Evolutionary conservation across 805 yeast species (phyloP), one percentile per base, ranked within the genome.

Genomic region (Metschnikowia anglica): DNA sequence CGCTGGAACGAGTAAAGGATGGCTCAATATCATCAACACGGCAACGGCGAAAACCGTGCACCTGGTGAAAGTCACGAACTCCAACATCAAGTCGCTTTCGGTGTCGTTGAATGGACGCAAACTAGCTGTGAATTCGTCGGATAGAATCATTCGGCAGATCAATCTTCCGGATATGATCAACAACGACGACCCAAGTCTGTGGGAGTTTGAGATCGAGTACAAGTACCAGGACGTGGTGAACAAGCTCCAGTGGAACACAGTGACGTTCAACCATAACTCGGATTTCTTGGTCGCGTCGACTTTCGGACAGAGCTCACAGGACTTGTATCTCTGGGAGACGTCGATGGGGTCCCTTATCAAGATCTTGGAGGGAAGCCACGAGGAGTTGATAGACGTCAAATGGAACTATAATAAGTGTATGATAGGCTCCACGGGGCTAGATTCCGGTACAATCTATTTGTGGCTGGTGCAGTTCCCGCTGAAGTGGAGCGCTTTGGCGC

Each of bases 401-500:
- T 90, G 97, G 96, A 88, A 90, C 60, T 81, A 79, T 44, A 69
- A 79, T 37, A 72, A 79, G 41, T 88, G 96, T 61, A 68, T 77
- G 47, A 80, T 91, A 25, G 85, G 84, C 8, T 85, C 95, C 13
- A 85, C 87, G 21, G 97, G 97, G 0, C 66, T 87, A 41, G 98
- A 90, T 56, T 72, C 86, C 24, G 97, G 97, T 1, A 72, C 80
- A 28, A 76, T 90, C 2, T 89, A 86, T 58, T 59, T 85, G 30
- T 91, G 97, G 97, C 77, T 84, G 37, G 76, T 87, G 8, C 77
- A 77, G 29, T 79, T 86, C 16, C 95, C 96, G 0, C 97, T 89
- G 55, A 85, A 87, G 64, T 90, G 98, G 98, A 85, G 95, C 62
- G 95, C 97, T 1, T 69, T 90, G 54, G 97, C 97, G 0, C 97